Percentiles rank a stretch among this genome's conserved stretches.
These are phyloP conservation scores for Pseudogymnoascus sp. DNA, from an alignment of 2,329 filamentous ascomycete species.

Conservation along the genomic window DNA sequence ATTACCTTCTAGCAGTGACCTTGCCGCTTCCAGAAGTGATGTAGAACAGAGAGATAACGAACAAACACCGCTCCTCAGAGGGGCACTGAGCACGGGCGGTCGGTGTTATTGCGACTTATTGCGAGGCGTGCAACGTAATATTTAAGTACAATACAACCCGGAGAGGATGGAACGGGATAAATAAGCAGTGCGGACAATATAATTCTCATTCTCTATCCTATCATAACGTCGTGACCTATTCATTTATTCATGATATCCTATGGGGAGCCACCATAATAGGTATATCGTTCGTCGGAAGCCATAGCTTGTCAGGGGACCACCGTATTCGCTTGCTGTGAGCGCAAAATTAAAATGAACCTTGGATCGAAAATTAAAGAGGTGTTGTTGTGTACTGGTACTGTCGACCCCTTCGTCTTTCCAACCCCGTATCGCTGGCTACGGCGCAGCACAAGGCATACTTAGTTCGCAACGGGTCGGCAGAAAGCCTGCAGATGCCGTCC, in stretches of 20 bases:
- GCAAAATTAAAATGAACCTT: not conserved
- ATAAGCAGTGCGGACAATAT: not conserved
- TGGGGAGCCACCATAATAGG: not conserved
- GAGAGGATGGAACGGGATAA: not conserved
- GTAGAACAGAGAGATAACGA: conserved; percentile 17
- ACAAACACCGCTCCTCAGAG: conserved; percentile 21
- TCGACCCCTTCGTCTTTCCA: not conserved
- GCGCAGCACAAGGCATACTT: not conserved
- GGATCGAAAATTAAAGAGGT: not conserved
- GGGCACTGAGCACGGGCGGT: conserved; percentile 19
- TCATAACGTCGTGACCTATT: not conserved
- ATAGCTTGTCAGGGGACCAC: not conserved
- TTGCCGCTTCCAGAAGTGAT: not conserved
- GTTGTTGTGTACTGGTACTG: not conserved
- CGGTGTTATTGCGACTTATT: not conserved
- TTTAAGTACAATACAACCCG: not conserved
- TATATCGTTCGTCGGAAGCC: not conserved
- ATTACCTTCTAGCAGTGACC: conserved; percentile 8
- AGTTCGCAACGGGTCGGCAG: conserved; percentile 14
- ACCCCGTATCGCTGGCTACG: not conserved
- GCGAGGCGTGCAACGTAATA: not conserved
- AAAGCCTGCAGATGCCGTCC: conserved; percentile 19
- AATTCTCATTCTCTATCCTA: not conserved
- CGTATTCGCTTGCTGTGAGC: not conserved
- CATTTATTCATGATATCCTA: not conserved